Percentiles rank a stretch among this genome's conserved stretches.
These are phyloP conservation scores for Pleurotus salmoneostramineus DNA, from an alignment of 768 basidiomycete species.

Conservation along the genomic window DNA sequence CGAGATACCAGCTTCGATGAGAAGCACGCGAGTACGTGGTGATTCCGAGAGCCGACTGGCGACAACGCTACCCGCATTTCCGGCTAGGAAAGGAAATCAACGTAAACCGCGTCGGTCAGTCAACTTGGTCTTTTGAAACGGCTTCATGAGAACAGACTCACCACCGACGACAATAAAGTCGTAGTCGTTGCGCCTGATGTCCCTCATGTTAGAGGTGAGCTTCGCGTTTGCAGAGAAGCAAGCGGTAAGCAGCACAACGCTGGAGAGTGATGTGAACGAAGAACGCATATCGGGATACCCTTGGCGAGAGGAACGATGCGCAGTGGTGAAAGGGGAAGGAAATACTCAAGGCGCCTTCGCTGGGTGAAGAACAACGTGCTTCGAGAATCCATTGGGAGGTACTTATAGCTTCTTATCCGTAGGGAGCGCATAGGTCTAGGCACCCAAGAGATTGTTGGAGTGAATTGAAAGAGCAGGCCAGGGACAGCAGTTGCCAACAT, in stretches of 20 bases:
- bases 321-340: background rate
- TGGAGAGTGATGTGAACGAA: background rate
- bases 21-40: constrained; percentile 13
- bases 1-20: constrained; percentile 17
- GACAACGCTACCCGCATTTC: constrained; percentile 18
- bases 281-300: background rate
- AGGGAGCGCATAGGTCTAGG: background rate
- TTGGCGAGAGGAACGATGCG: background rate
- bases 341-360: background rate
- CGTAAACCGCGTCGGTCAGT: background rate
- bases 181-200: background rate
- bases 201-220: background rate
- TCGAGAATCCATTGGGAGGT: background rate
- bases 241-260: background rate
- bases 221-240: background rate
- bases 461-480: background rate
- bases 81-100: constrained; percentile 1
- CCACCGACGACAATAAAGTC: constrained; percentile 4
- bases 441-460: background rate
- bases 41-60: constrained; percentile 17
- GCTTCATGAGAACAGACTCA: background rate
- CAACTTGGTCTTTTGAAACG: background rate
- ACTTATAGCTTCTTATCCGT: background rate
- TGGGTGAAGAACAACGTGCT: background rate
- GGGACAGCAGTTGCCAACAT: background rate